Base-by-base conservation (phyloP, 345 rosid species). In the Populus davidiana region DNA sequence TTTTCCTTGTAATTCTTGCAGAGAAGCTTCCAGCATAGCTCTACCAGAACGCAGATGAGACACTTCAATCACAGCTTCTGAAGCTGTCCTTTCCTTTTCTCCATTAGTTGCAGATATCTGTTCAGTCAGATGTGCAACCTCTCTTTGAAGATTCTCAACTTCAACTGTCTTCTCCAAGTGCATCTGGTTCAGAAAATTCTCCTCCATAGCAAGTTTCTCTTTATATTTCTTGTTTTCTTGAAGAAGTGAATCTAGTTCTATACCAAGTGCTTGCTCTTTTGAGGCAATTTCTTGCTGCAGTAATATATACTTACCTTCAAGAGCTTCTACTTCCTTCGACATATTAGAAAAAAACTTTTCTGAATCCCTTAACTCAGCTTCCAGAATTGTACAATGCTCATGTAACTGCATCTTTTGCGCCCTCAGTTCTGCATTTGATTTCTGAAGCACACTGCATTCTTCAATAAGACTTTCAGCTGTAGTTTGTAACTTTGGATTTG, bases 361-460 rank as follows among this genome's bases (percentile, higher is more conserved):
- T 20, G 86, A 88, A 79, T 89, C 90, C 64, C 67, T 81, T 73
- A 89, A 62, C 80, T 89, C 90, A 9, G 89, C 87, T 86, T 87
- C 91, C 86, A 89, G 77, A 80, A 91, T 69, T 17, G 81, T 44
- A 75, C 84, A 87, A 35, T 43, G 87, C 79, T 85, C 87, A 74
- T 87, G 85, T 74, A 91, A 81, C 68, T 84, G 81, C 74, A 63
- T 43, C 56, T 84, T 89, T 68, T 88, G 88, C 75, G 76, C 85
- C 80, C 86, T 83, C 78, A 89, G 74, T 52, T 84, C 89, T 67
- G 78, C 43, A 71, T 86, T 87, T 83, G 87, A 84, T 79, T 88
- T 81, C 86, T 87, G 90, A 80, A 91, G 90, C 71, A 81, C 79
- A 75, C 89, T 86, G 72, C 88, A 87, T 74, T 91, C 92, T 75